These are phyloP conservation scores for Rubus parviflorus DNA, from an alignment of 306 rosid species.

Conservation along the genomic window DNA sequence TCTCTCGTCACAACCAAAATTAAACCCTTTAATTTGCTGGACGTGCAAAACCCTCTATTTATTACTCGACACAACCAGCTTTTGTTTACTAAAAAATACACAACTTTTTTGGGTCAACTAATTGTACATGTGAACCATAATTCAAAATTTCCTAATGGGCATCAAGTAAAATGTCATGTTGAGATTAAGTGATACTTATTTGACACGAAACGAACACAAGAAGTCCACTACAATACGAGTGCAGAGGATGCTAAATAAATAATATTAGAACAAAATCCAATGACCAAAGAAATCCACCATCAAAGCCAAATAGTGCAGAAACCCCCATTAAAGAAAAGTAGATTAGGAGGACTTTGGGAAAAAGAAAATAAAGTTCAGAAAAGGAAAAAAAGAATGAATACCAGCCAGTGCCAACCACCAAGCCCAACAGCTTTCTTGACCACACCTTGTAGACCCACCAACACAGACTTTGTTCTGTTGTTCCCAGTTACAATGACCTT, in stretches of 20 bases:
- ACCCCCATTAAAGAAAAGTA: not conserved
- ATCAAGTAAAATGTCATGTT: not conserved
- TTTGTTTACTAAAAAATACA: too few relatives aligned
- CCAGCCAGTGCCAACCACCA: conserved; percentile 91
- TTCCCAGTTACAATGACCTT: conserved; percentile 77
- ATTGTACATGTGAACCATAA: not conserved
- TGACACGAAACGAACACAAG: not conserved
- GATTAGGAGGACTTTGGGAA: not conserved
- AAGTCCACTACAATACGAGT: too few relatives aligned
- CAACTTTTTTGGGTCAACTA: not conserved
- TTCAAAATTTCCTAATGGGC: not conserved
- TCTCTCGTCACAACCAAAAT: too few relatives aligned
- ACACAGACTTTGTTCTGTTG: conserved; percentile 67
- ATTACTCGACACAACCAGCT: too few relatives aligned
- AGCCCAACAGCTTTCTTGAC: conserved; percentile 80
- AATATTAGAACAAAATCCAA: not conserved
- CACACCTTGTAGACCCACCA: conserved; percentile 78
- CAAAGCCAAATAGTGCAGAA: not conserved
- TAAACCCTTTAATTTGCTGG: too few relatives aligned
- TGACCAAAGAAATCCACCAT: not conserved
- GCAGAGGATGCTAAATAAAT: not conserved
- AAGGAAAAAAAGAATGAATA: conserved; percentile 22
- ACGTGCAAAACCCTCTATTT: too few relatives aligned
- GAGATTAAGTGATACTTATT: not conserved
- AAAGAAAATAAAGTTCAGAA: not conserved